These are phyloP conservation scores for Coniochaeta sp. DNA, from an alignment of 2,329 filamentous ascomycete species.

Conservation along the genomic window DNA sequence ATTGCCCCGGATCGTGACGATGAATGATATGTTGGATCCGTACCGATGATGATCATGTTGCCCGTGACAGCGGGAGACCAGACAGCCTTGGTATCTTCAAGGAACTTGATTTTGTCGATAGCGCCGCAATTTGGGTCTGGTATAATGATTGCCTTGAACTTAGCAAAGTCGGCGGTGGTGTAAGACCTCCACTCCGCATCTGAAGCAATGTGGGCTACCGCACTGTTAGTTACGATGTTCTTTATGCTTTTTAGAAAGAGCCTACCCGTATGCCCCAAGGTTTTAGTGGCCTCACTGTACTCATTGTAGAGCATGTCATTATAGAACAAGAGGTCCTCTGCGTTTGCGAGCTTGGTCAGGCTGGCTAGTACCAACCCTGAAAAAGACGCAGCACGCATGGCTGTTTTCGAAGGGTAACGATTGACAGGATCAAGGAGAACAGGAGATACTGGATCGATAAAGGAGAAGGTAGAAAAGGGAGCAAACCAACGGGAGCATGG, in stretches of 20 bases:
- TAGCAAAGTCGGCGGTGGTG: conserved; percentile 31
- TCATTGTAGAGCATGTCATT: conserved; percentile 12
- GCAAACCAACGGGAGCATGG: background rate
- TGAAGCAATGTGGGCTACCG: conserved; percentile 17
- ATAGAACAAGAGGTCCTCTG: conserved; percentile 11
- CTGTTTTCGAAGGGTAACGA: background rate
- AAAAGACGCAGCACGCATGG: conserved; percentile 7
- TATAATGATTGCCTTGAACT: conserved; percentile 35
- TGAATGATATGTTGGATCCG: conserved; percentile 25
- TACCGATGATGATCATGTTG: conserved; percentile 33
- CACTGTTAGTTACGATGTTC: background rate
- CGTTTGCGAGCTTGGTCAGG: conserved; percentile 5
- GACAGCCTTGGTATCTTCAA: conserved; percentile 26
- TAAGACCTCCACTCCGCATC: conserved; percentile 25
- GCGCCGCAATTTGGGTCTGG: conserved; percentile 27
- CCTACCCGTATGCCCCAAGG: conserved; percentile 11
- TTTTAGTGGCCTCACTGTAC: conserved; percentile 9
- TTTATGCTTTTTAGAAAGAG: background rate
- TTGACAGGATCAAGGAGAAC: background rate
- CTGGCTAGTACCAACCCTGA: conserved; percentile 10
- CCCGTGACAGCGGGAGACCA: conserved; percentile 32
- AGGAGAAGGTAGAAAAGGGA: background rate
- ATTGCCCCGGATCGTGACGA: conserved; percentile 20
- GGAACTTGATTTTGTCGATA: conserved; percentile 22
- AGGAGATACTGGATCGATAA: background rate